phyloP scores from a whole-genome alignment of 2,329 filamentous ascomycete species.

The Sphaerostilbella broomeana region DNA sequence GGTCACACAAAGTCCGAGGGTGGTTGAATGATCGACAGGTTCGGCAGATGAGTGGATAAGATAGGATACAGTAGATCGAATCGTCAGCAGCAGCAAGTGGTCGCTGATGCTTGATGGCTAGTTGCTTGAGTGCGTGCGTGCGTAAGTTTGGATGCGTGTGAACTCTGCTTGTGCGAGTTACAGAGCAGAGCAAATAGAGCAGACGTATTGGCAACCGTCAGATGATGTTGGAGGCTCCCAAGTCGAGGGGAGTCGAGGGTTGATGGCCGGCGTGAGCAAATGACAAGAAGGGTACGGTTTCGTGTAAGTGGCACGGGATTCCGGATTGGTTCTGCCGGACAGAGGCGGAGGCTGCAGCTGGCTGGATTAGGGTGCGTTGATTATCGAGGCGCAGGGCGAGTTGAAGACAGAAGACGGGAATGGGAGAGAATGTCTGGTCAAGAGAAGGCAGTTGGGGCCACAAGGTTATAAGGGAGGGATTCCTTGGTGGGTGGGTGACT shows the following conservation, averaged over 20 bases:
- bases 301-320: constrained; percentile 15
- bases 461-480: neutral
- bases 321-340: constrained; percentile 8
- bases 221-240: constrained; percentile 5
- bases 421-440: neutral
- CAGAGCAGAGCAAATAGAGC: constrained; percentile 3
- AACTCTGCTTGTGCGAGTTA: neutral
- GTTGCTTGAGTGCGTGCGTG: too few relatives aligned
- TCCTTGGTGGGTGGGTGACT: constrained; percentile 16
- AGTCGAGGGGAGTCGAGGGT: neutral
- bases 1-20: constrained; percentile 9
- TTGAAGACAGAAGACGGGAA: neutral
- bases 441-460: neutral
- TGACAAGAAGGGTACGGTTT: neutral
- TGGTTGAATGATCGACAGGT: constrained; percentile 11
- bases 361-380: neutral
- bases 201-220: constrained; percentile 6
- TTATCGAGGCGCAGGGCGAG: neutral
- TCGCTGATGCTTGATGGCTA: too few relatives aligned
- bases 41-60: constrained; percentile 12
- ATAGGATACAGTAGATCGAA: constrained; percentile 10
- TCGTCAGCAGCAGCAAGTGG: neutral
- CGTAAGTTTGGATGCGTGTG: too few relatives aligned
- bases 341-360: constrained; percentile 9
- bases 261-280: constrained; percentile 7